These are phyloP conservation scores for Wakefieldia striispora DNA, from an alignment of 768 basidiomycete genomes.

Conservation along the genomic window DNA sequence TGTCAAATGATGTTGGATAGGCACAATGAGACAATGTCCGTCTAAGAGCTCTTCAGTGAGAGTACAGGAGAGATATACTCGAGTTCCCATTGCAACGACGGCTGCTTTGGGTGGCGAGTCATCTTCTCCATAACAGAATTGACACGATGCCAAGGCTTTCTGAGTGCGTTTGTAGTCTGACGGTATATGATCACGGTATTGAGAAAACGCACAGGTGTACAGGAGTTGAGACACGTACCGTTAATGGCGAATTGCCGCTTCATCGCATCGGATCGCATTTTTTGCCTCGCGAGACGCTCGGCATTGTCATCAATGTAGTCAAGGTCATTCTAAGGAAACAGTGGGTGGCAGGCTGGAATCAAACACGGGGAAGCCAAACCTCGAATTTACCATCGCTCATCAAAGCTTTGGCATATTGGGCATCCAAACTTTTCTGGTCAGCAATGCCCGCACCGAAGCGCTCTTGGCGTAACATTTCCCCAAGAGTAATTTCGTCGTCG, in stretches of 20 bases:
- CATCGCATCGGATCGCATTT: constrained; percentile 96
- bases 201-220: not conserved
- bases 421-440: constrained; percentile 91
- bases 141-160: constrained; percentile 80
- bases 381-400: constrained; percentile 86
- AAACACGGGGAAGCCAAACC: constrained; percentile 38
- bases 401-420: constrained; percentile 84
- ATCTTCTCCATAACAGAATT: constrained; percentile 91
- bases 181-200: not conserved
- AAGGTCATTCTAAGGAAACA: constrained; percentile 60
- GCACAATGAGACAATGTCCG: constrained; percentile 94
- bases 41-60: constrained; percentile 81
- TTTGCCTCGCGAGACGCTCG: constrained; percentile 86
- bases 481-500: constrained; percentile 82
- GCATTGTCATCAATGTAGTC: constrained; percentile 98
- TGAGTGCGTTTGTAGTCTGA: constrained; percentile 94
- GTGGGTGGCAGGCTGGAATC: not conserved
- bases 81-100: constrained; percentile 86
- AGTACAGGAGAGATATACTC: constrained; percentile 90
- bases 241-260: constrained; percentile 96
- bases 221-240: constrained; percentile 46
- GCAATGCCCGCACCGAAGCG: constrained; percentile 83
- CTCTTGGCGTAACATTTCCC: constrained; percentile 93
- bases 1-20: constrained; percentile 89
- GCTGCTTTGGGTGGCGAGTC: constrained; percentile 86